Evolutionary conservation across 768 basidiomycete species (phyloP), one percentile per base, ranked within the genome.

Genomic region (Termitomyces sp.): DNA sequence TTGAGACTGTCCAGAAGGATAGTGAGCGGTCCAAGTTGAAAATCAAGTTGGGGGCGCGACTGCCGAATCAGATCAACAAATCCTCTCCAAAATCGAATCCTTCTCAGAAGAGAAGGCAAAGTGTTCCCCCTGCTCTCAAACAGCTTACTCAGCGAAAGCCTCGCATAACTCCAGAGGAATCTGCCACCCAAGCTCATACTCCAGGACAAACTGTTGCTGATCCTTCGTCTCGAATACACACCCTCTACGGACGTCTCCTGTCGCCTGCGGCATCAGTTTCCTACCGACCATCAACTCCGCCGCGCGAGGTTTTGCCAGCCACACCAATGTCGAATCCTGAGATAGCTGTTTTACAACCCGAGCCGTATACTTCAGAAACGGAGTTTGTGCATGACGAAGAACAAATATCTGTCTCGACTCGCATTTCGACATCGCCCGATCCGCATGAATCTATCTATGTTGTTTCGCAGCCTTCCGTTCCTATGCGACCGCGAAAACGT

Each of bases 21-120:
- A 69, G 67, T 14, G 49, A 50, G 68, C 72, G 66, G 45, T 64
- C 70, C 59, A 76, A 67, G 62, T 61, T 74, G 24, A 71, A 71
- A 54, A 66, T 75, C 66, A 71, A 68, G 60, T 55, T 72, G 51
- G 66, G 69, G 35, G 47, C 54, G 17, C 51, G 35, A 32, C 56
- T 57, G 12, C 46, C 46, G 15, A 48, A 38, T 44, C 58, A 64
- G 12, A 58, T 65, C 41, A 60, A 62, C 9, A 60, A 67, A 12
- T 62, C 63, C 41, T 63, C 66, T n/a, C 54, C 64, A 8, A 66
- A 58, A 30, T 28, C 62, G 58, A 38, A 62, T 56, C 14, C 58
- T 38, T 55, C 63, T 24, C 71, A 66, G 57, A 72, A 70, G 52
- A 17, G 58, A 51, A 62, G 51, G 41, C 60, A 59, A 52, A 58